Evolutionary conservation across 768 basidiomycete species (phyloP), one percentile per base, ranked within the genome.

Genomic region (Leucocoprinus leucothites): DNA sequence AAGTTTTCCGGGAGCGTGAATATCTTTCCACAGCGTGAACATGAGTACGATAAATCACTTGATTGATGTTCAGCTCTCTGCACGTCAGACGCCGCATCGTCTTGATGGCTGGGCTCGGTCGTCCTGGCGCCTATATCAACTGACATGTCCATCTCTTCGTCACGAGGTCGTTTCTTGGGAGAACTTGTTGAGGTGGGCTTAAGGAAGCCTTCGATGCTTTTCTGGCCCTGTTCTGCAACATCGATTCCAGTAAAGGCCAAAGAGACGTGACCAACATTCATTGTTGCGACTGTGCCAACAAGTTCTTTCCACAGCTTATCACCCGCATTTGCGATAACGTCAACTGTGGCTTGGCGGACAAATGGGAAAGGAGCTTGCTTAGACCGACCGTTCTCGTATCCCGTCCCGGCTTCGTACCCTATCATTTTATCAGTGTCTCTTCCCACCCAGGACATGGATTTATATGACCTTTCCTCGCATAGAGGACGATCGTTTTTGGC

Each of bases 351-450:
- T 34, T 87, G 82, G 14, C 79, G 78, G 22, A 83, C 81, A 71
- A 90, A 97, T 0, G 94, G 94, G 65, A 98, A 98, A 0, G 90
- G 76, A 0, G 82, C 80, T 69, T 98, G 96, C 63, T 89, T 91
- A 2, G 94, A 94, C 51, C 82, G 79, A 34, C 78, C 78, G 2
- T 79, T 60, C 48, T 87, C 84, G 42, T 85, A 85, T 24, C 85
- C 92, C 90, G 53, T 48, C 28, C n/a, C 13, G 28, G 9, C 24
- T 19, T 48, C 46, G 24, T 26, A 47, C 7, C 52, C 43, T 25
- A 57, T 47, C 43, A 7, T 51, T 21, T 49, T 26, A 60, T 48
- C 28, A 22, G 24, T 22, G 53, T 34, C 16, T 7, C 21, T 24
- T 16, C 43, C 11, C 43, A 19, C 22, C 8, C 26, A n/a, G 16